Evolutionary conservation across 768 basidiomycete species (phyloP).

Genomic region (Collybiopsis luxurians): DNA sequence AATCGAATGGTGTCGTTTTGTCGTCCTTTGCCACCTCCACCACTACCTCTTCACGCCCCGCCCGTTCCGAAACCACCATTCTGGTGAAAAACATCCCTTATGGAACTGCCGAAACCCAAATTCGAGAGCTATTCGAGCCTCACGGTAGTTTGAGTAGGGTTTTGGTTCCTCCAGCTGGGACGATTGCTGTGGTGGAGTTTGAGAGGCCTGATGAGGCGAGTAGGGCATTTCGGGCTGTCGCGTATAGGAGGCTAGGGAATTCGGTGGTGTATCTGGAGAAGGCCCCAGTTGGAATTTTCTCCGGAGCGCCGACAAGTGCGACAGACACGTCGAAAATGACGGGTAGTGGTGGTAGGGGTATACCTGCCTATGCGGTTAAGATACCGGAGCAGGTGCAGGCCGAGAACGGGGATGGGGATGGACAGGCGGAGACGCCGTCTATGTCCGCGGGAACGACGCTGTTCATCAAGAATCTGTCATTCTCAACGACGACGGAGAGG

Average conservation of each 20-base stretch:
- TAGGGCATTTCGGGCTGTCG: slow-evolving; percentile 76
- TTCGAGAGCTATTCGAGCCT: slow-evolving; percentile 75
- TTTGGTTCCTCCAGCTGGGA: slow-evolving; percentile 88
- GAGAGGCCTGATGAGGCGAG: slow-evolving; percentile 64
- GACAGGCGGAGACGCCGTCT: slow-evolving; percentile 37
- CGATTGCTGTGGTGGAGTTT: slow-evolving; percentile 90
- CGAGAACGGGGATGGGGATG: slow-evolving; percentile 24
- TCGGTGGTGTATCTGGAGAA: slow-evolving; percentile 92
- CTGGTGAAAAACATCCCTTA: slow-evolving; percentile 97
- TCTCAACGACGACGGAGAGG: slow-evolving; percentile 79
- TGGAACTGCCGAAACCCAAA: slow-evolving; percentile 71
- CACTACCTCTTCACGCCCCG: slow-evolving; percentile 24
- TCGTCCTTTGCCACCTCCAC: slow-evolving; percentile 47
- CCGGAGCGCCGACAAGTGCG: slow-evolving; percentile 29
- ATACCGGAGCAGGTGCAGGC: slow-evolving; percentile 40
- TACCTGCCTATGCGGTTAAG: slow-evolving; percentile 29
- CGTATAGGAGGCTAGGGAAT: slow-evolving; percentile 86
- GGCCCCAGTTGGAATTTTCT: slow-evolving; percentile 84
- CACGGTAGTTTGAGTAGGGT: slow-evolving; percentile 73
- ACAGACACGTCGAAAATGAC: not conserved
- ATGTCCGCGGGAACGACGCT: slow-evolving; percentile 76
- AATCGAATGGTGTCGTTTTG: slow-evolving; percentile 68
- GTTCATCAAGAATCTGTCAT: slow-evolving; percentile 95
- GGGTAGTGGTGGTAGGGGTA: not conserved
- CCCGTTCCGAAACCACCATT: slow-evolving; percentile 75